A percentile compares a stretch with the other conserved stretches of the same genome.
phyloP scores from a whole-genome alignment of 345 rosid genomes.

The Gossypium bickii region DNA sequence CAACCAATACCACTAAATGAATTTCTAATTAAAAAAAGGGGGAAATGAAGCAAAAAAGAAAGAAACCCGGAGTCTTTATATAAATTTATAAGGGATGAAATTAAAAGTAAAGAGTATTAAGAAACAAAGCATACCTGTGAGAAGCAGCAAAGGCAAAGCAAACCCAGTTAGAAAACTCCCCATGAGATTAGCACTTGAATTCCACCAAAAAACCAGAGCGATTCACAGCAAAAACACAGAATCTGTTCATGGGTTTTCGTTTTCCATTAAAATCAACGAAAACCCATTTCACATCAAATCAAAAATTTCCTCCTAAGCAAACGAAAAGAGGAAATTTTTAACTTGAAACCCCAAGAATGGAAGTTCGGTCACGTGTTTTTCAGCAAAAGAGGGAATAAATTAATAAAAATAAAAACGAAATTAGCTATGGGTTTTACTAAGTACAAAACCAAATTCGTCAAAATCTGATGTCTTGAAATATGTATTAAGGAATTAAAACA shows the following conservation, averaged over 20 bases:
- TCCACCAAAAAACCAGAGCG: constrained; percentile 27
- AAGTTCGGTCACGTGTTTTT: neutral
- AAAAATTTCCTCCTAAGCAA: constrained; percentile 9
- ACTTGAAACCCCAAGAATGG: constrained; percentile 2
- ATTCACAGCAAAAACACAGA: constrained; percentile 21
- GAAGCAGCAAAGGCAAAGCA: constrained; percentile 70
- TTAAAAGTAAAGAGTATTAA: neutral
- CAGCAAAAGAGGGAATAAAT: neutral
- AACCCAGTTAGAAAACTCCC: constrained; percentile 62
- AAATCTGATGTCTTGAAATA: neutral
- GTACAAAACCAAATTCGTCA: neutral
- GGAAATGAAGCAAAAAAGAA: neutral
- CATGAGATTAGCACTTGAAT: constrained; percentile 33
- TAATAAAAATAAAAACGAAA: neutral
- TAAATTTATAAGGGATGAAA: neutral
- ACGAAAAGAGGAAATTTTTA: neutral
- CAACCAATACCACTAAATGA: neutral
- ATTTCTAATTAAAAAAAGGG: neutral
- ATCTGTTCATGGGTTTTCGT: constrained; percentile 17
- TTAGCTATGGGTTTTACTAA: constrained; percentile 14
- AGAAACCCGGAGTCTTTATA: neutral
- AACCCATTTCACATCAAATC: constrained; percentile 27
- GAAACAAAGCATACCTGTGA: constrained; percentile 40
- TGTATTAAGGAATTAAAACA: neutral
- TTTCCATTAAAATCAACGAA: constrained; percentile 17